Percentiles rank a stretch among this genome's conserved stretches.
phyloP scores from a whole-genome alignment of 2,329 filamentous ascomycete species.

The Clarireedia sp. region DNA sequence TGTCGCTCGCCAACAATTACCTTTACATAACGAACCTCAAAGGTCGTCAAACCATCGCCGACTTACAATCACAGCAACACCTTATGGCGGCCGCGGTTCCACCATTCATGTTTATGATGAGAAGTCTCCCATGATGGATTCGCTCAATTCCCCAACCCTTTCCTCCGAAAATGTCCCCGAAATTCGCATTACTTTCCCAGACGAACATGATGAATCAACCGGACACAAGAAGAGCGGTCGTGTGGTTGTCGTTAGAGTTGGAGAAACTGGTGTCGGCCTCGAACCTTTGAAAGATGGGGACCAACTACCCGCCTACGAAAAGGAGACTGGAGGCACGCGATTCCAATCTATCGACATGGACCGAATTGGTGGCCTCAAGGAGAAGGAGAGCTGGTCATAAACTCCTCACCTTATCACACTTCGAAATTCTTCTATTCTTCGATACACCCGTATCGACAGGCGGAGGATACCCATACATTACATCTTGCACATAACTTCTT shows the following conservation, averaged over 20 bases:
- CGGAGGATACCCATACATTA: constrained; percentile 8
- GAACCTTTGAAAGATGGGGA: constrained; percentile 73
- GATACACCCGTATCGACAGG: neutral
- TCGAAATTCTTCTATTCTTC: neutral
- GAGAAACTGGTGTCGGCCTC: constrained; percentile 78
- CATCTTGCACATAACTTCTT: constrained; percentile 8
- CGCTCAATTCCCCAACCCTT: constrained; percentile 65
- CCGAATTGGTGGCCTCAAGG: constrained; percentile 85
- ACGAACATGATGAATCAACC: constrained; percentile 73
- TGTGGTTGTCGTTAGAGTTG: constrained; percentile 85
- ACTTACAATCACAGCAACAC: constrained; percentile 45
- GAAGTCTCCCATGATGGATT: constrained; percentile 70
- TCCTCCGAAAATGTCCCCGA: constrained; percentile 82
- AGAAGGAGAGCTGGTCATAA: constrained; percentile 50
- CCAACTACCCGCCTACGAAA: constrained; percentile 80
- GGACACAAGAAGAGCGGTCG: constrained; percentile 77
- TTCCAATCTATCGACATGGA: constrained; percentile 96
- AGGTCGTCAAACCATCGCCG: constrained; percentile 41
- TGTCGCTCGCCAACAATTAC: constrained; percentile 48
- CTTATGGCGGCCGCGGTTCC: constrained; percentile 44
- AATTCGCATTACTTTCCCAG: constrained; percentile 96
- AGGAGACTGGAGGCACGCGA: constrained; percentile 59
- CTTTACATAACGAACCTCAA: constrained; percentile 55
- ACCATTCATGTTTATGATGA: constrained; percentile 73
- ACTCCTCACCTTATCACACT: neutral